A percentile compares a stretch with the other conserved stretches of the same genome.
These are phyloP conservation scores for Sporothrix protearum DNA, from an alignment of 2,329 filamentous ascomycete genomes.

Conservation along the genomic window DNA sequence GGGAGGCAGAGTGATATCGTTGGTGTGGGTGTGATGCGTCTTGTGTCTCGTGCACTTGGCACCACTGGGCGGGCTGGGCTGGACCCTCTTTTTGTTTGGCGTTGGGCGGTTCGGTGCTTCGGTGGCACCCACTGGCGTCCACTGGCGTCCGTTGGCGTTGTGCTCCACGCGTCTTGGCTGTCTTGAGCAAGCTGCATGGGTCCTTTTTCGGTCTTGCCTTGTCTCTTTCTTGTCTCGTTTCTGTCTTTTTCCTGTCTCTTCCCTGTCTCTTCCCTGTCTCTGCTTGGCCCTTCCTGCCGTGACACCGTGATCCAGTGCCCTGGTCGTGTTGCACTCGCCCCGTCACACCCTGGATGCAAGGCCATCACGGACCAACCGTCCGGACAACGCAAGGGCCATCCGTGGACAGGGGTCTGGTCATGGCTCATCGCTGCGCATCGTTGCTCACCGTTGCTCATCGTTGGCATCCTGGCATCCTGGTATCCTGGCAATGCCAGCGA, in stretches of 20 bases:
- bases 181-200: too few relatives aligned
- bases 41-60: too few relatives aligned
- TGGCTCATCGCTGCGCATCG: too few relatives aligned
- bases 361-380: constrained; percentile 4
- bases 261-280: too few relatives aligned
- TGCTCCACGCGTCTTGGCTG: not conserved
- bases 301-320: not conserved
- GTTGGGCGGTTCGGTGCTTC: not conserved
- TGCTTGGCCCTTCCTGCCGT: too few relatives aligned
- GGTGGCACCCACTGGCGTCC: not conserved
- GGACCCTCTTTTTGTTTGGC: not conserved
- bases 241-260: too few relatives aligned
- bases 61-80: not conserved
- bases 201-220: not conserved
- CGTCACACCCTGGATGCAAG: not conserved
- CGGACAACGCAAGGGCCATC: too few relatives aligned
- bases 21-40: not conserved
- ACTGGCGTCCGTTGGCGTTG: not conserved
- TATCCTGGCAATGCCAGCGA: too few relatives aligned
- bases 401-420: too few relatives aligned
- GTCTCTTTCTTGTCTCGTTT: too few relatives aligned
- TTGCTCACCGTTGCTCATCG: not conserved
- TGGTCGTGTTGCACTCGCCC: constrained; percentile 2
- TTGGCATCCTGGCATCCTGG: too few relatives aligned
- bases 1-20: too few relatives aligned